These are phyloP conservation scores for Garcia nutans DNA, from an alignment of 345 rosid species.

Conservation along the genomic window DNA sequence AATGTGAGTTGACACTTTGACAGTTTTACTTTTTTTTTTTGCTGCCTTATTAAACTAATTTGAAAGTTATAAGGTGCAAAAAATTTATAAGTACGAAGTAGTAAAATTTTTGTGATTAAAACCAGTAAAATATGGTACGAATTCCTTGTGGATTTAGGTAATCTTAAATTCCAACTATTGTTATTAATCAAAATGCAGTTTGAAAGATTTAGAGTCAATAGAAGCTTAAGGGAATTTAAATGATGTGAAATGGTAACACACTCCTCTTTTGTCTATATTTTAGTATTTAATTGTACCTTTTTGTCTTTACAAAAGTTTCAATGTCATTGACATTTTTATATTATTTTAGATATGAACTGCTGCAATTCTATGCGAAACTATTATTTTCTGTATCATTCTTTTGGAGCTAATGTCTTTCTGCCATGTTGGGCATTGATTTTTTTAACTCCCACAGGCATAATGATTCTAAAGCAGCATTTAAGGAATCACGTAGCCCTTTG, in stretches of 20 bases:
- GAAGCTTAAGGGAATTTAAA: neutral
- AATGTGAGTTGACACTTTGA: neutral
- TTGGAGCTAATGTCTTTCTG: neutral
- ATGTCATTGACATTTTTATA: neutral
- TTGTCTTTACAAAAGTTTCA: neutral
- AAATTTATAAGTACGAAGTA: too few species aligned
- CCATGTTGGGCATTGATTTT: neutral
- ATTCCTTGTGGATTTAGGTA: neutral
- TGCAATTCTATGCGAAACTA: neutral
- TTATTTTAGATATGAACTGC: neutral
- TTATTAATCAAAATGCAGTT: neutral
- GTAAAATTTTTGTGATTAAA: too few species aligned
- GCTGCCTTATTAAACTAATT: neutral
- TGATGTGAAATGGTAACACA: neutral
- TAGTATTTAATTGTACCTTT: neutral
- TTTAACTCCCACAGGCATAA: constrained; percentile 13
- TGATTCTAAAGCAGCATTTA: constrained; percentile 6
- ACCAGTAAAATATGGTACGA: too few species aligned
- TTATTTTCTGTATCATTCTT: neutral
- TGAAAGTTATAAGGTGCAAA: neutral
- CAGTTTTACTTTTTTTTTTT: neutral
- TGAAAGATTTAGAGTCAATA: neutral
- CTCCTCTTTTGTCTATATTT: neutral
- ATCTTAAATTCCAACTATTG: neutral
- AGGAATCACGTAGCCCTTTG: neutral